phyloP scores from a whole-genome alignment of 2,329 filamentous ascomycete genomes.

The Aspergillus quadricinctus region DNA sequence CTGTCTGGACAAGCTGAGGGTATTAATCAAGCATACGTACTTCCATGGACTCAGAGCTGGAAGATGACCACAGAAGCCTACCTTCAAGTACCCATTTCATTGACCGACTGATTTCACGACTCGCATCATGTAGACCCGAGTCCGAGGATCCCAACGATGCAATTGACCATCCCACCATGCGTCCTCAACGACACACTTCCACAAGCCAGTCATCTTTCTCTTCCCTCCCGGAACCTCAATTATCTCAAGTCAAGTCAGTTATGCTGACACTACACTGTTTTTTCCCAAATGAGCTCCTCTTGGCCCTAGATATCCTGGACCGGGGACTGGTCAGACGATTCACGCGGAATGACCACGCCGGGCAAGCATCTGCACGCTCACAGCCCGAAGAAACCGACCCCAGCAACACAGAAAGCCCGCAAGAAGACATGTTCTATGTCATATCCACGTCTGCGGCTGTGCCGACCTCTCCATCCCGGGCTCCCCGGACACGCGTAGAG shows the following conservation, averaged over 20 bases:
- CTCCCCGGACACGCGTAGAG: conserved; percentile 21
- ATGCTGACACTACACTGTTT: conserved; percentile 80
- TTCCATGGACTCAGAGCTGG: background rate
- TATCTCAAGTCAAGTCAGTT: conserved; percentile 46
- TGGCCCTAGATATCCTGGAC: conserved; percentile 84
- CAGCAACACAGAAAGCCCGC: conserved; percentile 1
- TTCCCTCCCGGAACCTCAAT: conserved; percentile 16
- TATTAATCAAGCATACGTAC: background rate
- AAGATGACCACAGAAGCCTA: background rate
- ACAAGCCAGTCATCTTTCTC: conserved; percentile 16
- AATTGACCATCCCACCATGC: background rate
- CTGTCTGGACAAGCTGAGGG: background rate
- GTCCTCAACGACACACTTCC: conserved; percentile 4
- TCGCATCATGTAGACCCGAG: conserved; percentile 9
- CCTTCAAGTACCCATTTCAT: conserved; percentile 15
- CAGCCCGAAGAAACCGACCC: background rate
- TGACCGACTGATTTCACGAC: conserved; percentile 20
- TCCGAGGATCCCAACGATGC: background rate
- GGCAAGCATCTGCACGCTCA: background rate
- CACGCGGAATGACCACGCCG: conserved; percentile 8
- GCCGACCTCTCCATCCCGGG: conserved; percentile 19
- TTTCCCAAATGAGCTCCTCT: conserved; percentile 75
- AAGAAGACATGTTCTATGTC: conserved; percentile 56
- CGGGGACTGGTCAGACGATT: conserved; percentile 64
- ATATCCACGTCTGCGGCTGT: conserved; percentile 51